Evolutionary conservation across 108 stramenopile species (phyloP).

Genomic region (Cyclotella choctawhatcheeana): DNA sequence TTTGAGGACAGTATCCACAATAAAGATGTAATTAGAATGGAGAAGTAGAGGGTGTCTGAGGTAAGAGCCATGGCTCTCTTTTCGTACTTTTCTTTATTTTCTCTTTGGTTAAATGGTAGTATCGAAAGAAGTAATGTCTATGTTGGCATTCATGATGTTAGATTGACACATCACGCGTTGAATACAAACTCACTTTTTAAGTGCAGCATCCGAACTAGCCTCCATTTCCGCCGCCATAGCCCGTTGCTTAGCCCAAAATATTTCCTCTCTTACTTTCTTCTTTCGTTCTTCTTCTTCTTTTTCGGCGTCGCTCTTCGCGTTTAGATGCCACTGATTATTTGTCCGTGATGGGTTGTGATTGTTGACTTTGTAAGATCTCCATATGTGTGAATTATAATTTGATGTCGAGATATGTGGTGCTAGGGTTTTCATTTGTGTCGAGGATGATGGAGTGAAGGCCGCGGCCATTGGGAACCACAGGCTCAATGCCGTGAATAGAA

Average conservation of each 20-base stretch:
- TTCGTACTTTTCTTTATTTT: slow-evolving; percentile 60
- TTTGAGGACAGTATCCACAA: slow-evolving; percentile 67
- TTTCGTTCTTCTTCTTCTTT: slow-evolving; percentile 29
- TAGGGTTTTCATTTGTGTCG: no score
- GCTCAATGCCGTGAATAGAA: not conserved
- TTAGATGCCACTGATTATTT: not conserved
- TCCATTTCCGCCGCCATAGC: slow-evolving; percentile 65
- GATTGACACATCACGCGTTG: no score
- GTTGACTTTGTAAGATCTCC: not conserved
- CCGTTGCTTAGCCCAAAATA: slow-evolving; percentile 78
- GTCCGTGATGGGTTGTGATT: not conserved
- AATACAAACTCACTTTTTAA: slow-evolving; percentile 30
- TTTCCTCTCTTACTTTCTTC: slow-evolving; percentile 36
- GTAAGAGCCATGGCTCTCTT: slow-evolving; percentile 59
- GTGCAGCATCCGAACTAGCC: slow-evolving; percentile 36
- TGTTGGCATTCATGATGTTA: no score
- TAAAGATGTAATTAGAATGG: slow-evolving; percentile 65
- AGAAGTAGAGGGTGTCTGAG: slow-evolving; percentile 68
- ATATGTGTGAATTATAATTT: not conserved
- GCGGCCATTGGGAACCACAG: not conserved
- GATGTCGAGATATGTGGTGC: no score
- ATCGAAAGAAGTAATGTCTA: not conserved
- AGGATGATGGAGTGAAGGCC: not conserved
- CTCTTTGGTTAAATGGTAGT: slow-evolving; percentile 18
- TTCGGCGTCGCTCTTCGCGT: not conserved